Evolutionary conservation across 176 grass and related monocot species (phyloP).

Genomic region (Aegilops longissima): DNA sequence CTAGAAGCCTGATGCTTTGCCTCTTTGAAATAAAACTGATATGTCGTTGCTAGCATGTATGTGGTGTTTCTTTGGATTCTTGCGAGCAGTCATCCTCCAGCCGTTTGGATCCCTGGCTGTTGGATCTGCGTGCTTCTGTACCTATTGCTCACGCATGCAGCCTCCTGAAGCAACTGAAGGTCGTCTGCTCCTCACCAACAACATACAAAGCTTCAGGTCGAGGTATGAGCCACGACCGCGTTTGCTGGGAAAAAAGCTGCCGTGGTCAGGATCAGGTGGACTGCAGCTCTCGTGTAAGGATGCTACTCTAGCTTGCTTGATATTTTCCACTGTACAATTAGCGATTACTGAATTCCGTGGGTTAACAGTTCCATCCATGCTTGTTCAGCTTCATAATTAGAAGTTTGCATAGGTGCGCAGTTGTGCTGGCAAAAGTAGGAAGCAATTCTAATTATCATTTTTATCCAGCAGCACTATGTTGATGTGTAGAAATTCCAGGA

Average conservation of each 20-base stretch:
- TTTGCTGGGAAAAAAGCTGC: slow-evolving; percentile 17
- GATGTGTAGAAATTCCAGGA: slow-evolving; percentile 37
- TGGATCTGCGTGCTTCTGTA: too few species aligned
- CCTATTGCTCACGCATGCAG: too few species aligned
- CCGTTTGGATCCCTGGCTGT: too few species aligned
- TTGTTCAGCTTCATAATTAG: neutral
- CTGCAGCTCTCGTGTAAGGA: slow-evolving; percentile 29
- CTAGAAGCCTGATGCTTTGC: too few species aligned
- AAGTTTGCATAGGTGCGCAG: neutral
- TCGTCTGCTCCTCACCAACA: too few species aligned
- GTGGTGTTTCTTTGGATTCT: too few species aligned
- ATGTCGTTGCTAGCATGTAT: too few species aligned
- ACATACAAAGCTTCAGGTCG: slow-evolving; percentile 35
- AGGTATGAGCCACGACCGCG: slow-evolving; percentile 22
- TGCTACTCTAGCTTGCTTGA: neutral
- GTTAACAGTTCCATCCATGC: neutral
- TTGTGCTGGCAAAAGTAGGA: neutral
- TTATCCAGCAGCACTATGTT: slow-evolving; percentile 41
- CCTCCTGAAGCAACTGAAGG: too few species aligned
- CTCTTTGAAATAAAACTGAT: too few species aligned
- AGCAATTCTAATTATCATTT: neutral
- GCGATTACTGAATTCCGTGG: neutral
- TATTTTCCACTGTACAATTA: neutral
- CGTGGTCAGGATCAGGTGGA: slow-evolving; percentile 6
- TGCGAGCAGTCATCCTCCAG: too few species aligned